Base-by-base conservation (phyloP, 768 basidiomycete genomes). In the Amanita brunnescens region DNA sequence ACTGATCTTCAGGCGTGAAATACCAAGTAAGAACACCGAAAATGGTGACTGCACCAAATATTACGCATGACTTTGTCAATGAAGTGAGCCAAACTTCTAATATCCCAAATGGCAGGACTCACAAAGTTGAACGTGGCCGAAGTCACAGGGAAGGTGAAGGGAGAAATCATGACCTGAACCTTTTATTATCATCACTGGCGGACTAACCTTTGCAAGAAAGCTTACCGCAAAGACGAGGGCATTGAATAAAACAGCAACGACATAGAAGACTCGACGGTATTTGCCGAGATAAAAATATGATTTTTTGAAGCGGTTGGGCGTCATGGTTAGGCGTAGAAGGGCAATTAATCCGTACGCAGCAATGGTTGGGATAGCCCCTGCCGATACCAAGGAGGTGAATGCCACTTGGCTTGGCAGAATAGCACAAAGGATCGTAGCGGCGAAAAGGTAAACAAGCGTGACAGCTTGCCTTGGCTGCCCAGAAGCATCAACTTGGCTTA, bases 321-420 rank as follows among this genome's bases (percentile, higher is more conserved):
- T 94, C 74, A 83, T 73, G n/a, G 79, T 79, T 16, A 93, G 66
- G 26, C 88, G 79, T 29, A 93, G 72, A 2, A 87, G 61, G 7
- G 86, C 80, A 54, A 94, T 91, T 37, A 94, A 72, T 0, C 82
- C 88, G 60, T 94, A 94, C 1, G 90, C 87, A 0, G 91, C 89
- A 52, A 92, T 91, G 2, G 87, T 92, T 1, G 91, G 92, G 2
- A 91, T 75, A 4, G 74, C 89, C 20, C 88, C 87, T 6, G 91
- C 93, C 10, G 89, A 92, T 37, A 93, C 78, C 54, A 95, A 74
- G 12, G 91, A 93, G 2, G 85, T 91, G 71, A 95, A 96, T 2
- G 93, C 93, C 33, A 94, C 93, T 59, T 87, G 82, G 59, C 87
- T 90, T 0, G 91, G 89, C 21, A 95, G 69, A 60, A 94, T 93